Conservation (phyloP, 202 grass and related monocot genomes). For the Hordeum pubiflorum region DNA sequence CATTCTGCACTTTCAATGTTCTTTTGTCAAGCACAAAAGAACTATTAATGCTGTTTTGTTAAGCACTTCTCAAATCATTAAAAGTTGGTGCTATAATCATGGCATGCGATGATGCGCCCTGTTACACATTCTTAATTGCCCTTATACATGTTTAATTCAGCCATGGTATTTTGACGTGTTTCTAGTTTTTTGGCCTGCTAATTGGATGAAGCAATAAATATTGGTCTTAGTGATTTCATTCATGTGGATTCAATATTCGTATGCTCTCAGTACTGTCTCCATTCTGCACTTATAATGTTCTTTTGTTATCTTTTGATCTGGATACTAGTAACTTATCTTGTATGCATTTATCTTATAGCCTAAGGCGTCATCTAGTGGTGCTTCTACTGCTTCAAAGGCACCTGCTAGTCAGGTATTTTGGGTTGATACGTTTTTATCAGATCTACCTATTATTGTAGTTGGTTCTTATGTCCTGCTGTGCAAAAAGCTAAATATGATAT, state of each 20-base stretch:
- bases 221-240: not conserved
- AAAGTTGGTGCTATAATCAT: not conserved
- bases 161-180: not conserved
- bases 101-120: not conserved
- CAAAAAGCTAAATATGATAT: not conserved
- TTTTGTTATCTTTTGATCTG: not conserved
- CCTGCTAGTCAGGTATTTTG: slow-evolving; percentile 35
- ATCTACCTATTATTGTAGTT: not conserved
- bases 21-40: not conserved
- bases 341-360: slow-evolving; percentile 35
- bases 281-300: not conserved
- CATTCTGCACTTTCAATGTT: not conserved
- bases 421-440: not conserved
- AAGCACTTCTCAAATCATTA: not conserved
- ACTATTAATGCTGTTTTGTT: too few species aligned
- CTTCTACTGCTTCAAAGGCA: slow-evolving; percentile 50
- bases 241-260: not conserved
- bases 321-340: not conserved
- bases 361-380: slow-evolving; percentile 59
- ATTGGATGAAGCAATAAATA: not conserved
- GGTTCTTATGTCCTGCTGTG: not conserved
- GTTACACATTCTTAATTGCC: not conserved
- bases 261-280: not conserved
- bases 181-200: not conserved
- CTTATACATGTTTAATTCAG: not conserved